Conservation (phyloP, 805 yeast genomes). For the Yarrowia hollandica region DNA sequence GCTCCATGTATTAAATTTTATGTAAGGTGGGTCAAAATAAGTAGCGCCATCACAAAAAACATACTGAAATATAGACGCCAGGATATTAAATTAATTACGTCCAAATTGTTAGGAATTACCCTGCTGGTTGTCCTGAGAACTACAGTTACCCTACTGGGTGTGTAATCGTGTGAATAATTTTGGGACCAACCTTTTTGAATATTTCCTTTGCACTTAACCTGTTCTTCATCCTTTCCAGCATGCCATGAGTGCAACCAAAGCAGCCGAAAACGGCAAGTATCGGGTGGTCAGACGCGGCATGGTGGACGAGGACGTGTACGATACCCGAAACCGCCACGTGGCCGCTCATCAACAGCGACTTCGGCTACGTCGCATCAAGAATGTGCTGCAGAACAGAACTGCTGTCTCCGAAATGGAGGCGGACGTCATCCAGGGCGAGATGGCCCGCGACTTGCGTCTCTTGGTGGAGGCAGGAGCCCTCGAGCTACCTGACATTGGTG, state of each 20-base stretch:
- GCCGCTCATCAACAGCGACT: constrained; percentile 18
- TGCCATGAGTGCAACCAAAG: constrained; percentile 24
- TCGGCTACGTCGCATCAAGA: constrained; percentile 26
- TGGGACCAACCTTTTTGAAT: no score
- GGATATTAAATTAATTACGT: no score
- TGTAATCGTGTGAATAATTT: no score
- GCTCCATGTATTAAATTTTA: no score
- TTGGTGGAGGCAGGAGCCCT: constrained; percentile 24
- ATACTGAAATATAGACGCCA: no score
- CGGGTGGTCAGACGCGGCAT: constrained; percentile 25
- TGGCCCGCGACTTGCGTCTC: constrained; percentile 27
- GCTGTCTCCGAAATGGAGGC: constrained; percentile 21
- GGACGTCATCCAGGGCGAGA: constrained; percentile 19
- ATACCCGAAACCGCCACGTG: constrained; percentile 24
- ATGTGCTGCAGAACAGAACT: constrained; percentile 15
- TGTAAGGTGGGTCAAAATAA: no score
- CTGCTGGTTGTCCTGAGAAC: background rate
- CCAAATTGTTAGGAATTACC: constrained; percentile 4
- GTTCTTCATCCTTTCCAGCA: background rate
- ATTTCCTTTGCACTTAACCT: background rate
- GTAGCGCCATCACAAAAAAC: no score
- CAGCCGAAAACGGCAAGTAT: constrained; percentile 26
- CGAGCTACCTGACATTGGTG: constrained; percentile 13
- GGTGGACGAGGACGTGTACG: constrained; percentile 23
- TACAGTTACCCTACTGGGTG: constrained; percentile 1